Base-by-base conservation (phyloP, 2,329 filamentous ascomycete species). In the Epicoccum sorghinum region DNA sequence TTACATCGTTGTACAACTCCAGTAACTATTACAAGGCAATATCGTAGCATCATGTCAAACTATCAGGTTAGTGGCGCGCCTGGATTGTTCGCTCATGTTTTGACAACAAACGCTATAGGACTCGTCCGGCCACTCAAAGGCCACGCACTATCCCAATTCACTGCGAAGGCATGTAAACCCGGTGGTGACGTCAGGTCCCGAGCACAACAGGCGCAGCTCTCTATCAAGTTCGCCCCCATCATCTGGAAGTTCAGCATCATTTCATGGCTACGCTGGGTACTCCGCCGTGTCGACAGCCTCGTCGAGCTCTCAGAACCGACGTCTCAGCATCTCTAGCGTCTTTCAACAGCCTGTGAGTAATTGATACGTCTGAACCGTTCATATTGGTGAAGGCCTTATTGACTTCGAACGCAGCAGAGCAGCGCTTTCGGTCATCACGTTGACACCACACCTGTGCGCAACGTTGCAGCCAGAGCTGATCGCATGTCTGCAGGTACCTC, bases 241-340 rank as follows among this genome's bases (percentile, higher is more conserved):
- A 8, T 62, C 52, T 25, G 55, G 53, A 32, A 55, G 57, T 36
- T 59, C 60, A n/a, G 39, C 49, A 8, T 60, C 52, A 23, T 36
- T 53, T 23, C 18, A 48, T 29, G 49, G 30, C 18, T 23, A 38
- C 44, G 38, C 27, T 29, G 27, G 27, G 6, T 9, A 29, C 6
- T 6, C 27, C 6, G 27, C 27, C 9, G 9, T 9, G 1, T 9
- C 27, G 9, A 29, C 9, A 9, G 9, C 27, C 27, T 32, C 12
- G 36, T 22, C 9, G 22, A 25, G 14, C 12, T 35, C 47, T 13
- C 33, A 27, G 14, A 8, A 6, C 9, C 33, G 33, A 33, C 35
- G 12, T 55, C 35, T 39, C 8, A 36, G 10, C 27, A 14, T 14
- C 32, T 58, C 51, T 5, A 41, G 22, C 4, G 38, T 32, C 40